A percentile compares a stretch with the other conserved stretches of the same genome.
These are phyloP conservation scores for Chernovozyma aurita DNA, from an alignment of 1,139 yeast genomes.

Conservation along the genomic window DNA sequence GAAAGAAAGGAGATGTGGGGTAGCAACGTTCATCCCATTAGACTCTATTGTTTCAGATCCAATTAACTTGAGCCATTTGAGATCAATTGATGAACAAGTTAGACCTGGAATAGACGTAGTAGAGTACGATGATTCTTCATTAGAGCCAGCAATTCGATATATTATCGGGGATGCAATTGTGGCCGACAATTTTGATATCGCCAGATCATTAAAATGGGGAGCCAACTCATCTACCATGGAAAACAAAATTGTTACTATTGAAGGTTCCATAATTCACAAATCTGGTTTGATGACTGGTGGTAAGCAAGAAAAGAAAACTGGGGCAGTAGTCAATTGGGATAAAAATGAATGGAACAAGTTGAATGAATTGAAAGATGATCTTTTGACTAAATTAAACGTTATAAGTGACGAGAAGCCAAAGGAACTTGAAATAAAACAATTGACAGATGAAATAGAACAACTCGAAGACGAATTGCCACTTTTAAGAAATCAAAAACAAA, in stretches of 20 bases:
- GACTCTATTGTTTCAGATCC: conserved; percentile 62
- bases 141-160: conserved; percentile 77
- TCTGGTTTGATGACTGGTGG: conserved; percentile 97
- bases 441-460: conserved; percentile 49
- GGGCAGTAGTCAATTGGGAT: conserved; percentile 51
- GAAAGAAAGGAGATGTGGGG: conserved; percentile 83
- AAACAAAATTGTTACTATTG: conserved; percentile 72
- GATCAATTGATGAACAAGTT: conserved; percentile 53
- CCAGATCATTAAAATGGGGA: conserved; percentile 73
- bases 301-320: conserved; percentile 31
- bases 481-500: conserved; percentile 47
- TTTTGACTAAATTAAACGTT: conserved; percentile 49
- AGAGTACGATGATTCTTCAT: conserved; percentile 55
- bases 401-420: conserved; percentile 48
- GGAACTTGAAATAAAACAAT: conserved; percentile 53
- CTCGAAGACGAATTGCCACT: conserved; percentile 54
- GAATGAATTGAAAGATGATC: conserved; percentile 55
- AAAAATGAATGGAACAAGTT: conserved; percentile 63
- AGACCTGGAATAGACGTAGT: conserved; percentile 72
- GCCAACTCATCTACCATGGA: conserved; percentile 34
- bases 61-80: conserved; percentile 51
- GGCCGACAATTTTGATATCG: conserved; percentile 67
- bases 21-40: conserved; percentile 83
- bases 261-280: conserved; percentile 80
- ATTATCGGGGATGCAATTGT: conserved; percentile 78